Base-by-base conservation (phyloP, 1,284 basidiomycete species). In the Exobasidium cylindrosporum region DNA sequence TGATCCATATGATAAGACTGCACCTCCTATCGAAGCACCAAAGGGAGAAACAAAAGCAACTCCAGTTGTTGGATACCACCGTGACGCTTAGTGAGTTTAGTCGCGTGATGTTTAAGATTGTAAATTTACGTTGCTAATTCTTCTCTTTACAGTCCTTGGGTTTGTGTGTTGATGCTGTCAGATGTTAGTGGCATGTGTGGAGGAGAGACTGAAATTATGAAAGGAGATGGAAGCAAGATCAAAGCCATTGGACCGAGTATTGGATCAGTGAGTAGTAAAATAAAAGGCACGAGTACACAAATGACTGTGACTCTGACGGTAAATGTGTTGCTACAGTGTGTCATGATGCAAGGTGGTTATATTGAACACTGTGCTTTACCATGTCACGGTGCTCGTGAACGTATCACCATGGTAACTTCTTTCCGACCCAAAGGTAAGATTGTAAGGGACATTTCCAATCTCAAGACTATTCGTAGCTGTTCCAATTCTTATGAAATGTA, bases 351-450 rank as follows among this genome's bases (percentile, higher is more conserved):
- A 57, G 63, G 74, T 0, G 64, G 70, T 3, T 67, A 72, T 60
- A 64, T 76, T 61, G 57, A 59, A n/a, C 74, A 76, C 50, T 58
- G 66, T 47, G 74, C 74, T 11, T 65, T 74, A 13, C 64, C 64
- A 10, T 65, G 69, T 0, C 64, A 61, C 50, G 66, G 65, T 30
- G 59, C 72, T 14, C 23, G 23, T 4, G 74, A 76, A 56, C 62
- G 72, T 24, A 72, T 74, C 61, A 76, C 74, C 3, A 71, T 71
- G 69, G 74, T 76, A 7, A 75, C 74, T n/a, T 67, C 64, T 21
- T 74, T 72, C 61, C 65, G 73, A 10, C 71, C 71, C 2, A 61
- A 63, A 4, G 30, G 23, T 24, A 64, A 72, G 40, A 61, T 70
- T 2, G 57, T 62, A 43, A 40, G 55, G 21, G 74, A 76, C 52